These are phyloP conservation scores for Trametes pubescens DNA, from an alignment of 1,284 basidiomycete species.

Conservation along the genomic window DNA sequence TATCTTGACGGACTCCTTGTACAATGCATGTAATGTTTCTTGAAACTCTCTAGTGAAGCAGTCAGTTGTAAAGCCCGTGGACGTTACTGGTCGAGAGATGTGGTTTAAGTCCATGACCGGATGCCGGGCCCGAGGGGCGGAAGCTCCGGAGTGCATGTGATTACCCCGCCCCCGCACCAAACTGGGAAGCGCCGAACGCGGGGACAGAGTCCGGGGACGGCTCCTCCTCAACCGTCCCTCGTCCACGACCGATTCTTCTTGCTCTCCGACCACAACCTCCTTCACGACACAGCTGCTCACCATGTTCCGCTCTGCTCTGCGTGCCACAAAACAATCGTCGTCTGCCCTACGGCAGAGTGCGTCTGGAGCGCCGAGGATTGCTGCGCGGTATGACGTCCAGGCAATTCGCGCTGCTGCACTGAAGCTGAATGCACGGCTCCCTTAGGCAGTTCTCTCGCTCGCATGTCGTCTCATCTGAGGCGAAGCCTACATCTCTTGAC, in stretches of 20 bases:
- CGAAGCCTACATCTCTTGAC: slow-evolving; percentile 67
- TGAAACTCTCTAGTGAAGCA: no score
- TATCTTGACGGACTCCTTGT: slow-evolving; percentile 4
- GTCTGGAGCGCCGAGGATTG: slow-evolving; percentile 12
- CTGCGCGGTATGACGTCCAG: slow-evolving; percentile 15
- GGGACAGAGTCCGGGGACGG: slow-evolving; percentile 17
- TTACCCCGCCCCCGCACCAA: slow-evolving; percentile 24
- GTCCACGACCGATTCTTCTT: background rate
- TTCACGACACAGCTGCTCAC: background rate
- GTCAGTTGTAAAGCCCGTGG: background rate
- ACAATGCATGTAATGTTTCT: background rate
- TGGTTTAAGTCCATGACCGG: no score
- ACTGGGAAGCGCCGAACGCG: slow-evolving; percentile 4
- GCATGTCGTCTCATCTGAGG: slow-evolving; percentile 27
- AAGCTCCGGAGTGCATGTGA: slow-evolving; percentile 20
- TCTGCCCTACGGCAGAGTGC: slow-evolving; percentile 55
- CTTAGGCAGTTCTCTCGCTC: slow-evolving; percentile 34
- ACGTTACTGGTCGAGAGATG: background rate
- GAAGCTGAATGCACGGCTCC: background rate
- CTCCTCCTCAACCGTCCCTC: slow-evolving; percentile 10
- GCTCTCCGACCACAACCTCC: background rate
- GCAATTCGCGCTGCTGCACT: background rate
- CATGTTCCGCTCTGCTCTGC: slow-evolving; percentile 29
- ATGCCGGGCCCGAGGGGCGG: background rate
- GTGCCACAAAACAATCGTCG: slow-evolving; percentile 21